phyloP scores from a whole-genome alignment of 2,329 filamentous ascomycete species.

The Scytalidium lignicola region DNA sequence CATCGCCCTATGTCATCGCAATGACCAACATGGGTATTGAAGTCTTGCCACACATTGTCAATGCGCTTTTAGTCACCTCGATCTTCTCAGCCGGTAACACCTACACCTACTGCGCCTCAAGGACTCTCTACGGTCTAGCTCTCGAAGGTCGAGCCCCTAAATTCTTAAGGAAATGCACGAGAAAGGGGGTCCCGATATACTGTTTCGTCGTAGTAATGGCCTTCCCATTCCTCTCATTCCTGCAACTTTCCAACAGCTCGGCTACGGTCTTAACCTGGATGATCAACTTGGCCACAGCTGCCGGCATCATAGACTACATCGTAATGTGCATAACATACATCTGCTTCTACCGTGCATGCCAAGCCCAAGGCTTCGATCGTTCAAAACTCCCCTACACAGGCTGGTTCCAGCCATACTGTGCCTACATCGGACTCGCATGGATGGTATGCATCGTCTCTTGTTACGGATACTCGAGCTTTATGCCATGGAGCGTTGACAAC shows the following conservation, averaged over 20 bases:
- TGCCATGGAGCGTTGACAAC: not conserved
- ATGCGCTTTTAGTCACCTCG: conserved; percentile 50
- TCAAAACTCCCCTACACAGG: not conserved
- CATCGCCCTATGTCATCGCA: conserved; percentile 59
- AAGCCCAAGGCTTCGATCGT: conserved; percentile 47
- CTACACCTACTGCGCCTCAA: conserved; percentile 43
- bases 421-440: not conserved
- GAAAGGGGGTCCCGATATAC: conserved; percentile 56
- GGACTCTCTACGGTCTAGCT: conserved; percentile 48
- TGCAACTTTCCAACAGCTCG: conserved; percentile 44
- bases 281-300: conserved; percentile 1
- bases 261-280: conserved; percentile 58
- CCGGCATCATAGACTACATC: conserved; percentile 45
- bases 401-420: not conserved
- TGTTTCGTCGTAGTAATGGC: conserved; percentile 49
- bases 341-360: conserved; percentile 49
- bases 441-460: not conserved
- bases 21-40: conserved; percentile 51
- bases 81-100: conserved; percentile 51
- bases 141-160: conserved; percentile 42
- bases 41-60: conserved; percentile 55
- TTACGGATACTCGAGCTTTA: conserved; percentile 2
- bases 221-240: conserved; percentile 48
- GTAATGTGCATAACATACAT: conserved; percentile 52
- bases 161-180: conserved; percentile 53